Base-by-base conservation (phyloP, 192 early-diverging fungal genomes). In the Paraglomus occultum region DNA sequence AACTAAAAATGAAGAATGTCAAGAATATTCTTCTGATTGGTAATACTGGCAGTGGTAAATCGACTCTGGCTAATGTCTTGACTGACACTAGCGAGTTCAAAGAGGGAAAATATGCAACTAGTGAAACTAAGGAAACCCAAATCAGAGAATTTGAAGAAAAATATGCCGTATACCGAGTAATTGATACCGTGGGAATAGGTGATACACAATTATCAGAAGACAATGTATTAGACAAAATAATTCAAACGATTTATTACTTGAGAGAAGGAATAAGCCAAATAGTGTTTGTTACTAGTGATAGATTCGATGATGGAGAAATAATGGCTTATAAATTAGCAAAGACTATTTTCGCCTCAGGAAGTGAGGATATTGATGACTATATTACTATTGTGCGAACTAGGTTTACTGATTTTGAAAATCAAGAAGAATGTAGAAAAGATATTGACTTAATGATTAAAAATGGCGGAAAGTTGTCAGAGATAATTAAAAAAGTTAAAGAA, bases 231-330 rank as follows among this genome's bases (percentile, higher is more conserved):
- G 38, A 9, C 50, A 64, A 49, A 49, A 38, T 64, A 49, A 1
- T 6, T 38, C 17, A 50, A 0, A 38, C 12, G 42, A 10, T 47
- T 49, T 14, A 49, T 38, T 6, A 40, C 31, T 10, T 64, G 46
- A 49, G 22, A n/a, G 62, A 64, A 49, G 62, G 62, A 49, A n/a
- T 64, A 49, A 50, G 50, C 42, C 62, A 47, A 64, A 64, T 64
- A 45, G 46, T 64, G n/a, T 64, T 50, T 49, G 22, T 64, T 5
- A 64, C 45, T 39, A 49, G 18, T 49, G 62, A 31, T 6, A 44
- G 62, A n/a, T 64, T 64, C 50, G 50, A 9, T 12, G 8, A 64
- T 6, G 22, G 17, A 31, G 62, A 64, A 50, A 47, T 31, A 17
- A 14, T 49, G 17, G 62, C 62, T 20, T 64, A 40, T 47, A 38